Evolutionary conservation across 768 basidiomycete genomes (phyloP), one percentile per base, ranked within the genome.

Genomic region (Suillus fuscotomentosus): DNA sequence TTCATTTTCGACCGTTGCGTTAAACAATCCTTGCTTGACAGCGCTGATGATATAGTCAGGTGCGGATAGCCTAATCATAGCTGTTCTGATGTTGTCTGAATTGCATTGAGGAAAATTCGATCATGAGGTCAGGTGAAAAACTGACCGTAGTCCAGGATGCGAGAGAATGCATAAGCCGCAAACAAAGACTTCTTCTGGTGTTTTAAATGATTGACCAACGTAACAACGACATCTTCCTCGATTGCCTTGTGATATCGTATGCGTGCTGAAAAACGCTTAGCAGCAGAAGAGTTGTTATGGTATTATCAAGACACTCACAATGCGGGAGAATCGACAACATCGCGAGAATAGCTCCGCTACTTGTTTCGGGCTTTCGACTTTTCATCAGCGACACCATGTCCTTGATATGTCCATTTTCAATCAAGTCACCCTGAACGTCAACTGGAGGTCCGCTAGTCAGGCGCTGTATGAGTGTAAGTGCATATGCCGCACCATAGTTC

Each of bases 111-210:
- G 5, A 34, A 60, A 3, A 27, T 63, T 43, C 20, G n/a, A 27
- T 39, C 10, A 41, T 22, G 8, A 13, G 8, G 42, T 31, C 20
- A 41, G 13, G 15, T 39, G 15, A 34, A 10, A 20, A 24, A 61
- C 31, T 34, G 41, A 60, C 62, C 38, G 34, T 41, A n/a, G 9
- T 60, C 22, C 15, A 60, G 15, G 54, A 59, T 34, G 9, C 10
- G 38, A 42, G 62, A 60, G 3, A 63, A 41, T 9, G 62, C 54
- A 20, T 63, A 63, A n/a, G 62, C 62, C 22, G 62, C 62, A 42
- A 63, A 22, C 17, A 63, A 42, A n/a, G 41, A 60, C 2, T n/a
- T 56, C 38, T 60, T n/a, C 36, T 13, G 22, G 20, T 63, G n/a
- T 43, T 31, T 56, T 42, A 63, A 27, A 60, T n/a, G 38, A 22